These are phyloP conservation scores for Nicotiana paniculata DNA, from an alignment of 257 asterid genomes.

Conservation along the genomic window DNA sequence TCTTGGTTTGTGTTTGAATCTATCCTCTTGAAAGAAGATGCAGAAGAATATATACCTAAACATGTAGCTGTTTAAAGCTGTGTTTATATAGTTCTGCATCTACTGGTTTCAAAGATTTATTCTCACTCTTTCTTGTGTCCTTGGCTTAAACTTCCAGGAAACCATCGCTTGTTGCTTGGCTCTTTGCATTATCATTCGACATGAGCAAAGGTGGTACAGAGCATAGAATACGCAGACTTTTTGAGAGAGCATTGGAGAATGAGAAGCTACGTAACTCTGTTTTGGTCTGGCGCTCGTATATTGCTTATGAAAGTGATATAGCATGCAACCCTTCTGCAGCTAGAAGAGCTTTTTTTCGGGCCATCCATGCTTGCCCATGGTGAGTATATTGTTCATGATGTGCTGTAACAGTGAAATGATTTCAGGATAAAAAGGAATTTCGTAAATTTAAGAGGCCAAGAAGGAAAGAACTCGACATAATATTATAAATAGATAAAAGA, in stretches of 20 bases:
- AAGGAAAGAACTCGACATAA: background rate
- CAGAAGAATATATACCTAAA: background rate
- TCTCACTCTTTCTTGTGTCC: background rate
- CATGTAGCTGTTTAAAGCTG: background rate
- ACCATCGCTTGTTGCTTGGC: conserved; percentile 66
- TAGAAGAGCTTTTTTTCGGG: conserved; percentile 84
- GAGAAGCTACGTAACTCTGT: conserved; percentile 60
- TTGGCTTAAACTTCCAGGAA: conserved; percentile 44
- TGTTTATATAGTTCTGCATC: background rate
- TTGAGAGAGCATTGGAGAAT: conserved; percentile 77
- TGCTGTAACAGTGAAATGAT: background rate
- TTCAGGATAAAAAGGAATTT: background rate
- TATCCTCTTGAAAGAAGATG: background rate
- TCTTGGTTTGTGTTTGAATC: background rate
- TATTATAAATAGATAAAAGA: background rate
- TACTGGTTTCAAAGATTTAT: background rate
- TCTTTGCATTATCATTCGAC: conserved; percentile 72
- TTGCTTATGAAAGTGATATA: conserved; percentile 58
- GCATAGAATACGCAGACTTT: conserved; percentile 76
- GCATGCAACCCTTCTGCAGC: conserved; percentile 58
- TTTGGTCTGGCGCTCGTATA: conserved; percentile 76
- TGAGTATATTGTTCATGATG: conserved; percentile 22
- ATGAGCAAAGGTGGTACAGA: conserved; percentile 53
- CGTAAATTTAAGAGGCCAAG: background rate
- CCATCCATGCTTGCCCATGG: conserved; percentile 98